These are phyloP conservation scores for Balamuthia mandrillaris DNA, from an alignment of 208 protist genomes.

Conservation along the genomic window DNA sequence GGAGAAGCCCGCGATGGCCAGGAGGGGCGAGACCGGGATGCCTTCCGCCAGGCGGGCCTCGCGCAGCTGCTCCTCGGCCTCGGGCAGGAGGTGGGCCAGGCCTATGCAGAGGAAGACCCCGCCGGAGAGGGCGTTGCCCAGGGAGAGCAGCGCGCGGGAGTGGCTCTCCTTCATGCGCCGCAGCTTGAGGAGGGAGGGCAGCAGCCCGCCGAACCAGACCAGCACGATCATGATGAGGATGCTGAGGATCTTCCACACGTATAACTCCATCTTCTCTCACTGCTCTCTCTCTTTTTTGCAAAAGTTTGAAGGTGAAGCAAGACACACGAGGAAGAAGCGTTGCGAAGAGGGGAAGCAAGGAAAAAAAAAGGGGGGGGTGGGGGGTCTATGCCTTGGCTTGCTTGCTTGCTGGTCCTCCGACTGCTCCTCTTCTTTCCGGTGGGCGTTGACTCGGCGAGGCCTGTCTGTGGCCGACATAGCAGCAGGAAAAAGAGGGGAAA, in stretches of 20 bases:
- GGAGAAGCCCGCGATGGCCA: conserved; percentile 1
- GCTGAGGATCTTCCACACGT: conserved; percentile 13
- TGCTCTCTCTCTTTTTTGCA: too few relatives aligned
- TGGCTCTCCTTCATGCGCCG: too few relatives aligned
- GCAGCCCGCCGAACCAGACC: neutral
- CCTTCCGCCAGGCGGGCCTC: neutral
- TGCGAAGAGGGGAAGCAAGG: neutral
- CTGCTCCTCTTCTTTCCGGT: too few relatives aligned
- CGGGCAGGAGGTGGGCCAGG: conserved; percentile 30
- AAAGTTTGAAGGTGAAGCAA: too few relatives aligned
- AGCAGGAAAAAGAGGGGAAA: neutral
- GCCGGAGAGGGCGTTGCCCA: conserved; percentile 33
- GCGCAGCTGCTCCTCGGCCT: conserved; percentile 7
- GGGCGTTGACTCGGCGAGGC: too few relatives aligned
- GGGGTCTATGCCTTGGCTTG: too few relatives aligned
- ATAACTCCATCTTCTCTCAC: neutral
- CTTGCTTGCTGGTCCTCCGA: too few relatives aligned
- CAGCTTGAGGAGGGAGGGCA: neutral
- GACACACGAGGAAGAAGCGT: neutral
- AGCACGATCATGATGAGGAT: conserved; percentile 17
- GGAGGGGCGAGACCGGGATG: neutral
- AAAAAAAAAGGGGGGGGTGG: too few relatives aligned
- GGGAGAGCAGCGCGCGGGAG: too few relatives aligned
- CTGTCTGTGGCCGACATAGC: too few relatives aligned
- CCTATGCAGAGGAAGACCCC: conserved; percentile 35